Conservation (phyloP, 2,329 filamentous ascomycete species). For the Aspergillus felis region DNA sequence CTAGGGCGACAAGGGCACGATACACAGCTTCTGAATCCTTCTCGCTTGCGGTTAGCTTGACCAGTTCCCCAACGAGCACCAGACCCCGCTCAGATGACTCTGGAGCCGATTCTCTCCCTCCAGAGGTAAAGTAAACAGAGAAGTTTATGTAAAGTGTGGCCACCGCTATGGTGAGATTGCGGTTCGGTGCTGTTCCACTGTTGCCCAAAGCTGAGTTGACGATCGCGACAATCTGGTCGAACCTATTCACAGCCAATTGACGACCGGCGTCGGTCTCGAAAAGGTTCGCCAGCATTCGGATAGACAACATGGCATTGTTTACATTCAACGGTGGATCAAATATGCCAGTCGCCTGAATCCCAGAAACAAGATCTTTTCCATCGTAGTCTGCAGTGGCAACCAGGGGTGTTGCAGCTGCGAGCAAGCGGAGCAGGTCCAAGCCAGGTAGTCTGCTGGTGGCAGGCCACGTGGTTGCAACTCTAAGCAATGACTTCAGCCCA, state of each 20-base stretch:
- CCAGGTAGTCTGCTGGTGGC: conserved; percentile 74
- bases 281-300: conserved; percentile 77
- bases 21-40: conserved; percentile 80
- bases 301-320: conserved; percentile 84
- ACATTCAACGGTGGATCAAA: conserved; percentile 61
- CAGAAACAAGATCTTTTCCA: conserved; percentile 55
- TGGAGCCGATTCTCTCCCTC: conserved; percentile 36
- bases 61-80: conserved; percentile 59
- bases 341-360: conserved; percentile 55
- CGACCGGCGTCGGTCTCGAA: conserved; percentile 73
- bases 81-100: conserved; percentile 47
- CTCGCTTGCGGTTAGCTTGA: conserved; percentile 60
- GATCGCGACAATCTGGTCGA: conserved; percentile 59
- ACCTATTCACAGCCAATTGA: conserved; percentile 55
- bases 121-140: conserved; percentile 63
- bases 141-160: conserved; percentile 83
- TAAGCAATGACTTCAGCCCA: conserved; percentile 63
- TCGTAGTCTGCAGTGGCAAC: conserved; percentile 60
- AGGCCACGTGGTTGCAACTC: conserved; percentile 75
- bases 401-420: conserved; percentile 63
- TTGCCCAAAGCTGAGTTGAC: conserved; percentile 60
- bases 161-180: conserved; percentile 77
- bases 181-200: conserved; percentile 54
- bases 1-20: conserved; percentile 74
- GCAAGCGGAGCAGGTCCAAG: conserved; percentile 81